Evolutionary conservation across 108 stramenopile species (phyloP), one percentile per base, ranked within the genome.

Genomic region (Aurantiochytrium sp.): DNA sequence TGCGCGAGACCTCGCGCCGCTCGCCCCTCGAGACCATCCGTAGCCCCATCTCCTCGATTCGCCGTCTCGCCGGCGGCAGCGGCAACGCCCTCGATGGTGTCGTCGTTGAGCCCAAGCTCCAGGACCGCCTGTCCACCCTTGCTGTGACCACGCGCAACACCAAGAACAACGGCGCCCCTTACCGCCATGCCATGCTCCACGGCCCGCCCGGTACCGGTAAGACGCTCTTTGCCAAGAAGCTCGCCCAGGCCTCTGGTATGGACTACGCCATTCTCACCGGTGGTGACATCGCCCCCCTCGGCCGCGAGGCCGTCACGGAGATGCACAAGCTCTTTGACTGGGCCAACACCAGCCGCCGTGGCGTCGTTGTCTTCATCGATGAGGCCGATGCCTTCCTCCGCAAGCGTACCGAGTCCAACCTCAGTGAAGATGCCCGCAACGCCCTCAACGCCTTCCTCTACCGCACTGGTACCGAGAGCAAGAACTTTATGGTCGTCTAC

Each of bases 241-340:
- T 96, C 5, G 95, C 95, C 44, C 55, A 90, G 47, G 59, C 87
- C 64, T 94, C 94, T 71, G 96, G 95, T 42, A 93, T 96, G 87
- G 96, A 96, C 88, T 97, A 94, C 87, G 96, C 96, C 14, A 64
- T 97, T n/a, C 95, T 96, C 95, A 92, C 93, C 64, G 96, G 96
- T 5, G 96, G 96, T 47, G 96, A 97, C 83, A 94, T 97, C 21
- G 96, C 95, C 44, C 96, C 96, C 0, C 91, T 97, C 49, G 96
- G 96, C n/a, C 72, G 90, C 28, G 95, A 96, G 83, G 96, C 95
- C 5, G 96, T 96, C 45, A 95, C 94, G 0, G 94, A 96, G 87
- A 95, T 96, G 42, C 96, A 96, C 87, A 89, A 88, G 10, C 90
- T 96, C 18, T 96, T 96, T 87, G 60, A 89, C 18, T 96, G 96